These are phyloP conservation scores for Aureobasidium sp. DNA, from an alignment of 2,329 filamentous ascomycete genomes.

Conservation along the genomic window DNA sequence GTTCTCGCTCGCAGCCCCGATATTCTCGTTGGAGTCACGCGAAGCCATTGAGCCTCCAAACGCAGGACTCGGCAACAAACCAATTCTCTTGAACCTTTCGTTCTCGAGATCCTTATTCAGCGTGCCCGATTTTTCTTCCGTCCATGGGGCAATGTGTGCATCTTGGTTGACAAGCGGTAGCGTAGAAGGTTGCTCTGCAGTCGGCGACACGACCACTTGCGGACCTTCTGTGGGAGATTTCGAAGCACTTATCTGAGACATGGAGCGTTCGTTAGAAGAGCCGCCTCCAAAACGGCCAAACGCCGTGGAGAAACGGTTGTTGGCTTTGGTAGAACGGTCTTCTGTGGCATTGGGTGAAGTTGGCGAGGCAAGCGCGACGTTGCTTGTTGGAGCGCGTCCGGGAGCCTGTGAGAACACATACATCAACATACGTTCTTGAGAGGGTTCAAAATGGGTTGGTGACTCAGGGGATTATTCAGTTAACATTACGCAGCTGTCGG, in stretches of 20 bases:
- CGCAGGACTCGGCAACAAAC: constrained; percentile 19
- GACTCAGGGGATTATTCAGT: constrained; percentile 7
- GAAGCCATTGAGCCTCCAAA: constrained; percentile 12
- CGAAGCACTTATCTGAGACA: neutral
- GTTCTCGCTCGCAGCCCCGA: neutral
- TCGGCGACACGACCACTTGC: neutral
- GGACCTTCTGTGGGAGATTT: neutral
- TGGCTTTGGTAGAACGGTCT: constrained; percentile 16
- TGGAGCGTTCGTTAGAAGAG: neutral
- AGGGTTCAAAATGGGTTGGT: neutral
- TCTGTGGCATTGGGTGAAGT: neutral
- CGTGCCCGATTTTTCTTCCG: neutral
- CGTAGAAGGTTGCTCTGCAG: neutral
- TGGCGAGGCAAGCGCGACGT: constrained; percentile 8
- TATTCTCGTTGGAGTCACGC: constrained; percentile 6
- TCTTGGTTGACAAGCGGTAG: neutral
- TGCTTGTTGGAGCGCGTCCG: constrained; percentile 11
- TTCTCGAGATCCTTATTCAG: constrained; percentile 10
- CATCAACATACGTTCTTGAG: constrained; percentile 17
- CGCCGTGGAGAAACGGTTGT: constrained; percentile 12
- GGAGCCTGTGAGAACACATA: constrained; percentile 12
- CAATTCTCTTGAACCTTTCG: constrained; percentile 12
- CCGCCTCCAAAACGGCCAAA: constrained; percentile 7
- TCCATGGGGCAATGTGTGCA: constrained; percentile 14
- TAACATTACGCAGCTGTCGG: constrained; percentile 14